Evolutionary conservation across 2,329 filamentous ascomycete species (phyloP), one percentile per base, ranked within the genome.

Genomic region (Epichloe coenophiala): DNA sequence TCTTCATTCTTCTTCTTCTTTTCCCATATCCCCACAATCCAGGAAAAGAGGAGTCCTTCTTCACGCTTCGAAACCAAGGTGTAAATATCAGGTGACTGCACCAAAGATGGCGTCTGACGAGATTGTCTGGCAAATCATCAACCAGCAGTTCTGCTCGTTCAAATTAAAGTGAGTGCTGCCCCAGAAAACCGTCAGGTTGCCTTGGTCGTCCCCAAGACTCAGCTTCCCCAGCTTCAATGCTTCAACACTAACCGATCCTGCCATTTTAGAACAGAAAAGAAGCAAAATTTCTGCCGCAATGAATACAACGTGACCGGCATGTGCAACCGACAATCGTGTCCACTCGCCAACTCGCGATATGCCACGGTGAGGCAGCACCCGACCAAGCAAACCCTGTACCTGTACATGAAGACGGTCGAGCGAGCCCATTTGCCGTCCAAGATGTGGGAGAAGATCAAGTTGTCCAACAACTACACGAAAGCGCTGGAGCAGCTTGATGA

Each of bases 321-420:
- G 55, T 93, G 87, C 71, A 89, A 87, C 64, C 78, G 88, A 52
- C 88, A 95, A 67, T 88, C 86, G 49, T 95, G 90, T 65, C 89
- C 90, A 3, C 80, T 95, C 51, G 88, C 90, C 58, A 96, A 95
- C 72, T 87, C 83, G 39, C 81, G 89, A 54, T 96, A 97, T 75
- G 91, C 91, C 54, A 97, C 91, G 8, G 82, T 97, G 54, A 85
- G 91, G 57, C 80, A 86, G 49, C 82, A 94, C 62, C 84, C 89
- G 72, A 83, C 68, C 54, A 90, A 87, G 49, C 86, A 87, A 55
- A 81, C 81, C 8, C 77, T 97, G 55, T 97, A 96, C 71, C 83
- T 97, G 51, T 97, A 95, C 76, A 95, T 95, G 77, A 97, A 96
- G 74, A 93, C 88, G 4, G 80, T 90, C 58, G 89, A 95, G 73